A percentile compares a stretch with the other conserved stretches of the same genome.
Conservation (phyloP, 1,284 basidiomycete species). For the Ustilago shanxiensis region DNA sequence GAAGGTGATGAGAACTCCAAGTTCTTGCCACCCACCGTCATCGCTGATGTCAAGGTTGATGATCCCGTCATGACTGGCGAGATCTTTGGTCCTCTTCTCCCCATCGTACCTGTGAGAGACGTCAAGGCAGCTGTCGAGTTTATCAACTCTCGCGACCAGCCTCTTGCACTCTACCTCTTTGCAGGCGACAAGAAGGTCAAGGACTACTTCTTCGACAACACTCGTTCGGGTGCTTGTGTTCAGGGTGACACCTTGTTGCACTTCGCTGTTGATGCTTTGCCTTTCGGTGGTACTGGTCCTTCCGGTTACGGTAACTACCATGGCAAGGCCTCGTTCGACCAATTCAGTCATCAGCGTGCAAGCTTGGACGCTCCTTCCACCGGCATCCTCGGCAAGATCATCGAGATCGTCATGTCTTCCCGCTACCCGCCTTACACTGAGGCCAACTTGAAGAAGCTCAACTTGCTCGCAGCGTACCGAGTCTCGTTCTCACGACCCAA, state of each 20-base stretch:
- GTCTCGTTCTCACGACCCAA: slow-evolving; percentile 54
- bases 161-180: slow-evolving; percentile 83
- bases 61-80: slow-evolving; percentile 77
- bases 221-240: slow-evolving; percentile 55
- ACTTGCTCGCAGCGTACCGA: slow-evolving; percentile 36
- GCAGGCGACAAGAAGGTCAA: slow-evolving; percentile 76
- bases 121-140: slow-evolving; percentile 64
- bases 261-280: slow-evolving; percentile 75
- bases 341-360: slow-evolving; percentile 73
- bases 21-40: slow-evolving; percentile 78
- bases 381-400: slow-evolving; percentile 64
- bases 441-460: slow-evolving; percentile 57
- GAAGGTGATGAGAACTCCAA: slow-evolving; percentile 75
- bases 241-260: slow-evolving; percentile 56
- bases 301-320: slow-evolving; percentile 73
- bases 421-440: slow-evolving; percentile 71
- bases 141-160: slow-evolving; percentile 76
- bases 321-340: slow-evolving; percentile 73
- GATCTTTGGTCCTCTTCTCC: slow-evolving; percentile 82
- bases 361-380: slow-evolving; percentile 72
- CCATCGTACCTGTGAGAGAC: slow-evolving; percentile 79
- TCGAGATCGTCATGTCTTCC: slow-evolving; percentile 67
- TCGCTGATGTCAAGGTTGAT: slow-evolving; percentile 76
- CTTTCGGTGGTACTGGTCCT: slow-evolving; percentile 73
- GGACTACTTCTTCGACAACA: slow-evolving; percentile 72